These are phyloP conservation scores for Hanseniaspora clermontiae DNA, from an alignment of 805 yeast genomes.

Conservation along the genomic window DNA sequence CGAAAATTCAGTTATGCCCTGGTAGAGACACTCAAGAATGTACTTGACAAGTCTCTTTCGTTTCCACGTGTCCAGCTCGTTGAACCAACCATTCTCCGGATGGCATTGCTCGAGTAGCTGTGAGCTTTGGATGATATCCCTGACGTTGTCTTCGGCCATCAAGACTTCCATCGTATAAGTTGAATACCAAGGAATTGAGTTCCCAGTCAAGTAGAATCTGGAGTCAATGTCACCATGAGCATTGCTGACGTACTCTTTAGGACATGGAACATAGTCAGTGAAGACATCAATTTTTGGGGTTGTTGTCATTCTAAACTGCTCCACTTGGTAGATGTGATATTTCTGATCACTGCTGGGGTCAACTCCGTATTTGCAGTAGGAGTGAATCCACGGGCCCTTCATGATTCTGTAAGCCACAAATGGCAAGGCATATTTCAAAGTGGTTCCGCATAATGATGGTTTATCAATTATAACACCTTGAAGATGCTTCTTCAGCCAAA, in stretches of 20 bases:
- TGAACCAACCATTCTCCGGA: slow-evolving; percentile 59
- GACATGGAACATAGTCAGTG: slow-evolving; percentile 23
- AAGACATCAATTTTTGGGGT: slow-evolving; percentile 15
- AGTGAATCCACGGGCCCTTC: slow-evolving; percentile 91
- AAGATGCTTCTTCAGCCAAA: slow-evolving; percentile 74
- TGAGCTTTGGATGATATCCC: slow-evolving; percentile 32
- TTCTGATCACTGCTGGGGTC: slow-evolving; percentile 51
- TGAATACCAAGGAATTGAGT: slow-evolving; percentile 50
- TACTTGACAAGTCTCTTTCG: slow-evolving; percentile 60
- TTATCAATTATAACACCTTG: slow-evolving; percentile 34
- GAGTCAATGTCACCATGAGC: slow-evolving; percentile 30
- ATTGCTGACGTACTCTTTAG: slow-evolving; percentile 25
- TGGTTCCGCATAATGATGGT: slow-evolving; percentile 18
- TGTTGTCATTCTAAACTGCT: slow-evolving; percentile 46
- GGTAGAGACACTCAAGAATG: slow-evolving; percentile 49
- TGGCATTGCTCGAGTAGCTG: slow-evolving; percentile 40
- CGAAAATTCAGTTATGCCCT: slow-evolving; percentile 37
- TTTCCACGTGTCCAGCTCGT: slow-evolving; percentile 45
- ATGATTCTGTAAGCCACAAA: slow-evolving; percentile 69
- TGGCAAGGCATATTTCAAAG: slow-evolving; percentile 65
- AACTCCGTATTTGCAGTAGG: slow-evolving; percentile 64
- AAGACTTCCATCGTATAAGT: slow-evolving; percentile 73
- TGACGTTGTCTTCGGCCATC: slow-evolving; percentile 47
- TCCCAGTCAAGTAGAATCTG: slow-evolving; percentile 59
- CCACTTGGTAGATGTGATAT: slow-evolving; percentile 65